Conservation (phyloP, 305 asterid genomes). For the Fraxinus xanthoxyloides region DNA sequence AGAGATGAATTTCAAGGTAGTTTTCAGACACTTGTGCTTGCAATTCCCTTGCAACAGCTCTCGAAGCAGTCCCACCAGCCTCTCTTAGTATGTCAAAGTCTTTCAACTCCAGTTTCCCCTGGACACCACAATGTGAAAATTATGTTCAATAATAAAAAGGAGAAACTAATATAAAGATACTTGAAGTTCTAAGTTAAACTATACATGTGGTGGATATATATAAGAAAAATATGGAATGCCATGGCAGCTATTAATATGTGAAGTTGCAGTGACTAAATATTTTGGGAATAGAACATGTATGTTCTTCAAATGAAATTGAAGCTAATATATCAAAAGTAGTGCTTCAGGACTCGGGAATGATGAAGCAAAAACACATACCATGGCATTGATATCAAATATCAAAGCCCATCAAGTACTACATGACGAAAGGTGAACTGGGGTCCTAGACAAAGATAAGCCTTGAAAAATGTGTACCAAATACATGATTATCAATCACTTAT, state of each 20-base stretch:
- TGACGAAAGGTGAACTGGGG: background rate
- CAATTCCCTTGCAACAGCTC: conserved; percentile 40
- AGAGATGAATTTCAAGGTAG: conserved; percentile 66
- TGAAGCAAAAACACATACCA: background rate
- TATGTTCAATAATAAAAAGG: background rate
- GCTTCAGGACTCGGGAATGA: background rate
- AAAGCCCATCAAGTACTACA: background rate
- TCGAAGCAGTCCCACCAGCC: conserved; percentile 44
- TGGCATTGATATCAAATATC: background rate
- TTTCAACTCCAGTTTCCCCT: conserved; percentile 51
- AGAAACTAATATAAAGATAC: background rate
- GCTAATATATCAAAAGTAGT: background rate
- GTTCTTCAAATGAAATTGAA: background rate
- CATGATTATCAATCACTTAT: background rate
- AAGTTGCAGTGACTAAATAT: background rate
- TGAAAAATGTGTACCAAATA: background rate
- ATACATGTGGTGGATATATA: background rate
- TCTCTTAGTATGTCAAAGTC: conserved; percentile 61
- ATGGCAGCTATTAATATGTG: background rate
- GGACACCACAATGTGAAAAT: conserved; percentile 12
- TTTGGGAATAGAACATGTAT: background rate
- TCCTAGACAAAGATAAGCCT: background rate
- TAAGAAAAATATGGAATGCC: background rate
- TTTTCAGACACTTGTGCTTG: conserved; percentile 49
- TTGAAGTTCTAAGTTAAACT: background rate